phyloP scores from a whole-genome alignment of 176 grass and related monocot genomes.

The Aegilops sharonensis region DNA sequence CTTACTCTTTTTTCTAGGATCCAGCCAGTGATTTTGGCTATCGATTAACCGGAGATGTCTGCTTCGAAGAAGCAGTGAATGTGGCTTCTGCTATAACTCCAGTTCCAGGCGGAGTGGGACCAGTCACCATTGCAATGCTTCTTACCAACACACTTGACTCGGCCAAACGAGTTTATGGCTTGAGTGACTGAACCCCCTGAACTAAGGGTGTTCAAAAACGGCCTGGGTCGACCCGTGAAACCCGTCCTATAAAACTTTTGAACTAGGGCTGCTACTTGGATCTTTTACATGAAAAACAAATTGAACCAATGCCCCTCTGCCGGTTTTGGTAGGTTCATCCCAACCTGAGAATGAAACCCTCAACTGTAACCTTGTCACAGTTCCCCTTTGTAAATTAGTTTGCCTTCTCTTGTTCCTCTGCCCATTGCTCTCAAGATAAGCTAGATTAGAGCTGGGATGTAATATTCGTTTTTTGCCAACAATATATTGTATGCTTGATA shows the following conservation, averaged over 20 bases:
- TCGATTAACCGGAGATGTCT: slow-evolving; percentile 77
- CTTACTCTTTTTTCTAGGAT: slow-evolving; percentile 42
- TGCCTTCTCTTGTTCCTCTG: background rate
- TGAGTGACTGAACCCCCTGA: slow-evolving; percentile 26
- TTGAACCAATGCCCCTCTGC: background rate
- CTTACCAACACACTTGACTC: slow-evolving; percentile 86
- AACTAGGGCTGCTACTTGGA: background rate
- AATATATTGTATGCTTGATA: slow-evolving; percentile 1
- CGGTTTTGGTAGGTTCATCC: background rate
- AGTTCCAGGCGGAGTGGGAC: slow-evolving; percentile 92
- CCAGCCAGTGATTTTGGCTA: slow-evolving; percentile 74
- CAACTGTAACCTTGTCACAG: background rate
- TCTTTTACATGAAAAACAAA: background rate
- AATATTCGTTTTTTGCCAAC: background rate
- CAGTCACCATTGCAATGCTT: slow-evolving; percentile 88
- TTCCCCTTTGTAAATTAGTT: slow-evolving; percentile 42
- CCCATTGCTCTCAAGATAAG: slow-evolving; percentile 6
- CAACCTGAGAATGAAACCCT: background rate
- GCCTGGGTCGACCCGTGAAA: background rate
- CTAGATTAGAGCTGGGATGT: slow-evolving; percentile 26
- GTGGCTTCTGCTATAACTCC: slow-evolving; percentile 83
- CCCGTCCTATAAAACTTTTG: background rate
- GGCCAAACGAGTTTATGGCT: slow-evolving; percentile 55
- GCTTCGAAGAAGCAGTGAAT: slow-evolving; percentile 82
- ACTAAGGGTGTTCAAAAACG: background rate